phyloP scores from a whole-genome alignment of 106 monocot species.

The Cymbidium sinense region DNA sequence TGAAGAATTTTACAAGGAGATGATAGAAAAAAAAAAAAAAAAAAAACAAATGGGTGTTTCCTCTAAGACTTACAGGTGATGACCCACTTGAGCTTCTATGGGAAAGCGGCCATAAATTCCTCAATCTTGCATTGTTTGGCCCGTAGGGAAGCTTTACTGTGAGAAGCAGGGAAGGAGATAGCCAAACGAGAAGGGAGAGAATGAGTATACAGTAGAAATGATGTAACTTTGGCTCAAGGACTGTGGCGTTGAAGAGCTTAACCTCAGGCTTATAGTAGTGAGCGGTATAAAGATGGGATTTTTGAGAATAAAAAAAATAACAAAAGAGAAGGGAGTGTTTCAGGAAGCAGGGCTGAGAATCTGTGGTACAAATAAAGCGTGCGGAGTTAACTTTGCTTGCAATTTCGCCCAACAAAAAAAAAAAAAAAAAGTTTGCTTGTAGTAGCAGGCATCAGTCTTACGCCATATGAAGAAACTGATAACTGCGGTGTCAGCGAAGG shows the following conservation, averaged over 20 bases:
- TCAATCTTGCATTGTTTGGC: not conserved
- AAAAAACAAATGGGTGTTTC: not conserved
- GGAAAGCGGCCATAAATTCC: not conserved
- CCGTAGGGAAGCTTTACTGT: not conserved
- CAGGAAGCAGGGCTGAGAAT: too few relatives aligned
- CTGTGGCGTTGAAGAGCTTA: not conserved
- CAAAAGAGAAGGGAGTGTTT: too few relatives aligned
- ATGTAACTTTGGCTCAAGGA: not conserved
- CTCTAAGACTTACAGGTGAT: not conserved
- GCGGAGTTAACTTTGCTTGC: too few relatives aligned
- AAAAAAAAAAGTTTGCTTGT: too few relatives aligned
- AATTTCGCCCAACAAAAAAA: too few relatives aligned
- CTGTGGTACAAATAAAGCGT: too few relatives aligned
- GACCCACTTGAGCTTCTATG: not conserved
- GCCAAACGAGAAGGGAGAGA: not conserved
- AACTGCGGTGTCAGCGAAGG: too few relatives aligned
- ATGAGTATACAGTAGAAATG: not conserved
- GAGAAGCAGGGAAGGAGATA: not conserved
- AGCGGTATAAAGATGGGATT: not conserved
- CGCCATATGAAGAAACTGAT: too few relatives aligned
- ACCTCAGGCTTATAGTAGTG: not conserved
- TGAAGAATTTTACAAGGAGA: too few relatives aligned
- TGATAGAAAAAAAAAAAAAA: not conserved
- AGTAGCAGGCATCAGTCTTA: too few relatives aligned
- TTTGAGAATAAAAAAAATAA: not conserved